Evolutionary conservation across 2,329 filamentous ascomycete species (phyloP), one percentile per base, ranked within the genome.

Genomic region (Botryotinia calthae): DNA sequence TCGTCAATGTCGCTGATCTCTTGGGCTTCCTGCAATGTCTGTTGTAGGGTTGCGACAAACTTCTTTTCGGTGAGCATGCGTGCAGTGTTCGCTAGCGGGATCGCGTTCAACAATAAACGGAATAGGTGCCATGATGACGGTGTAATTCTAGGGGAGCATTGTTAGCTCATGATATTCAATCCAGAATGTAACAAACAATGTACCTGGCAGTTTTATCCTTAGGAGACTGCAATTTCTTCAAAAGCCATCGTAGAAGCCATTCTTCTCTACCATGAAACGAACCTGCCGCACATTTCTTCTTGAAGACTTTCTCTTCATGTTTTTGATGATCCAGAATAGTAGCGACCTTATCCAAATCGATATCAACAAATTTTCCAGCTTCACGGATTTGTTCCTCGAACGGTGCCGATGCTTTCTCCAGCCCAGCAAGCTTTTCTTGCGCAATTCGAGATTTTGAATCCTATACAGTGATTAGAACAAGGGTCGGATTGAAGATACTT

Each of bases 51-150:
- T 1, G 83, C 82, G 48, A 92, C 82, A 70, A 97, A 93, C 63
- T 88, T 87, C 72, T 90, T 86, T 73, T 94, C 90, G 34, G 88
- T 89, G 10, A 97, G 85, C 6, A 92, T 89, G 73, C 90, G 89
- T 14, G 93, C 92, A 37, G 93, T 84, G 18, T 89, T 90, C 63
- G 91, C 90, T 0, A 89, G 83, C 0, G 93, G 90, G 28, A 95
- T 88, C n/a, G 89, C 83, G 67, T 85, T 83, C 71, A 93, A 86
- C 65, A 91, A 84, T 73, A 86, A 86, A 62, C 85, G 84, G 37
- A 94, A 80, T 51, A 94, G 85, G 44, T 83, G 84, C 92, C 89
- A 91, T 16, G 87, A 74, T 4, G 83, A 77, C 10, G 77, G 71
- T 20, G 67, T 76, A 46, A 62, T 76, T 71, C 78, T 79, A 59